Evolutionary conservation across 768 basidiomycete genomes (phyloP).

Genomic region (Naganishia vaughanmartiniae): DNA sequence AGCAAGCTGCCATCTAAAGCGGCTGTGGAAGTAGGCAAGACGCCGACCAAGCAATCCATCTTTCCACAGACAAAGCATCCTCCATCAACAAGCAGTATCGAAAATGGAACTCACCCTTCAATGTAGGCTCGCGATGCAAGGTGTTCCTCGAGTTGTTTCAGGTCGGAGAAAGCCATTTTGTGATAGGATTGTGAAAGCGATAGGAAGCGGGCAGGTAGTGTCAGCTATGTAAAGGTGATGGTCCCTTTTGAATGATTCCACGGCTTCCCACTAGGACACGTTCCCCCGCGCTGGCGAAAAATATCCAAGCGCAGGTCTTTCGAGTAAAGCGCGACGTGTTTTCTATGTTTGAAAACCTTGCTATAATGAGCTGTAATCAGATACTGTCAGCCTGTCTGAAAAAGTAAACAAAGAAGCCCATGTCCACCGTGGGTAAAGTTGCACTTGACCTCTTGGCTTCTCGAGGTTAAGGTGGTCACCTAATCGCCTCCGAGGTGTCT

Average conservation of each 20-base stretch:
- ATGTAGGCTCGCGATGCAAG: constrained; percentile 61
- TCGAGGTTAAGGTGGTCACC: no score
- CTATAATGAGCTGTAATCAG: no score
- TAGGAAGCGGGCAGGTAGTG: not conserved
- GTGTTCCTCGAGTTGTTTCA: constrained; percentile 71
- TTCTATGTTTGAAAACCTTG: no score
- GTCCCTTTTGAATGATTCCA: constrained; percentile 22
- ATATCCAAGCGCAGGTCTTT: constrained; percentile 10
- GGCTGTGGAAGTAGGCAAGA: not conserved
- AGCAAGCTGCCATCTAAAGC: not conserved
- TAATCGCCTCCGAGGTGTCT: no score
- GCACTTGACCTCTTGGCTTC: not conserved
- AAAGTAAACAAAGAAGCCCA: constrained; percentile 3
- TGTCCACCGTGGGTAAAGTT: constrained; percentile 8
- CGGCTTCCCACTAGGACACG: not conserved
- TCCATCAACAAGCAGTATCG: no score
- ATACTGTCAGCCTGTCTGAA: not conserved
- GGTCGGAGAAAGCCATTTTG: constrained; percentile 51
- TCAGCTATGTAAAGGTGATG: not conserved
- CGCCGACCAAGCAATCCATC: not conserved
- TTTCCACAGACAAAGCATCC: no score
- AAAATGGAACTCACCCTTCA: constrained; percentile 46
- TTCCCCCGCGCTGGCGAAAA: constrained; percentile 19
- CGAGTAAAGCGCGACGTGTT: no score
- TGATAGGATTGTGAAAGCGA: not conserved